phyloP scores from a whole-genome alignment of 345 rosid species.

The Moricandia arvensis region DNA sequence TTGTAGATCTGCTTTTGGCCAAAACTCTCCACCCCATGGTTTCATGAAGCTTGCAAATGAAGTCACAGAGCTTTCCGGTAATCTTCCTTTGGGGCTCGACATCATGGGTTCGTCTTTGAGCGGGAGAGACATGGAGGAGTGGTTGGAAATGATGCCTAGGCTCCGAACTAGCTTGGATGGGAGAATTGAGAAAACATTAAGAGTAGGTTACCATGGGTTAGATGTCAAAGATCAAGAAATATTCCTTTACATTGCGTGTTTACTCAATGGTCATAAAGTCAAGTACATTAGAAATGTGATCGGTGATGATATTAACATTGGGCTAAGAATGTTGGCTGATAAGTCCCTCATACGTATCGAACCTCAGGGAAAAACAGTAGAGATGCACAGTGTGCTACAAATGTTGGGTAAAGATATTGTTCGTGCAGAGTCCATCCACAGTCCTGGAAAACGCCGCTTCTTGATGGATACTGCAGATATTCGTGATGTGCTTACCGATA shows the following conservation, averaged over 20 bases:
- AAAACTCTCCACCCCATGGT: not conserved
- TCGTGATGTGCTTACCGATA: not conserved
- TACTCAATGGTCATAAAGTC: not conserved
- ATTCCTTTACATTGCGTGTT: constrained; percentile 3
- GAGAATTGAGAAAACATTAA: not conserved
- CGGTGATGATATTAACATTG: not conserved
- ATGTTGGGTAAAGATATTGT: constrained; percentile 33
- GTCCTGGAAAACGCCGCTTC: constrained; percentile 24
- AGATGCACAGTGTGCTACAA: constrained; percentile 35
- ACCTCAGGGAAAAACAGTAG: not conserved
- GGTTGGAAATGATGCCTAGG: constrained; percentile 8
- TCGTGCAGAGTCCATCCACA: constrained; percentile 12
- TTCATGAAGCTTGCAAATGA: not conserved
- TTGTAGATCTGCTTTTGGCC: not conserved
- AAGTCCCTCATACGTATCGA: constrained; percentile 30
- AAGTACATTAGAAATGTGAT: not conserved
- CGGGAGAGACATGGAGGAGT: not conserved
- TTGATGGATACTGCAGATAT: constrained; percentile 22
- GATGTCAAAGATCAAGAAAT: not conserved
- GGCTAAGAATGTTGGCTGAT: not conserved
- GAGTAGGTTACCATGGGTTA: not conserved
- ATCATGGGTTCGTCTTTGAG: not conserved
- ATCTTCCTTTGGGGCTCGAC: not conserved
- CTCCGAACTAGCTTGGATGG: not conserved
- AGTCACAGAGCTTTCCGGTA: not conserved